Evolutionary conservation across 305 asterid genomes (phyloP), one percentile per base, ranked within the genome.

Genomic region (Fraxinus ornus): DNA sequence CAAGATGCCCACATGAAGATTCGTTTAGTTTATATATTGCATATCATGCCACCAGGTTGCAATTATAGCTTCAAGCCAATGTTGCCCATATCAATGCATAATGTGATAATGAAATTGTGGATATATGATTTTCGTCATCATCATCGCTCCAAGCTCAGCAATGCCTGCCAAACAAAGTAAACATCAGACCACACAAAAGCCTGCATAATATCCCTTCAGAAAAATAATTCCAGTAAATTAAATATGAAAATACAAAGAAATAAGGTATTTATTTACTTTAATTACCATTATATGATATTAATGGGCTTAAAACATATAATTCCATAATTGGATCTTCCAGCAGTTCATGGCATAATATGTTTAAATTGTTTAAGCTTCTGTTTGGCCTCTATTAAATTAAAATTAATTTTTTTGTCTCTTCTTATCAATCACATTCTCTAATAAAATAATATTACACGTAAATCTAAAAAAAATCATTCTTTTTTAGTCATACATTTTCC

Each of bases 111-210:
- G 71, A 62, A 22, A 62, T 19, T 62, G 32, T 19, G 7, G 13
- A 62, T 62, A 26, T 66, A 66, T 12, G 37, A 24, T 26, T 91
- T 5, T 32, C 0, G 35, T 32, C 6, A 32, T 94, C 98, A 97
- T 94, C 99, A 95, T 95, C 83, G 94, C 98, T 66, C 99, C 98
- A 52, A 95, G 87, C 88, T 93, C 98, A 28, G 98, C 98, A 85
- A 97, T 90, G 81, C 92, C 98, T 93, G 96, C 82, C 88, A 83
- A 89, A 85, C 26, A 76, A 68, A 49, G 75, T 80, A 57, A 86
- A 83, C 26, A 79, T 89, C 76, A 89, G 88, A 89, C 36, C 79
- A 83, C 10, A 44, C 60, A 87, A 79, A 73, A 66, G 79, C 80
- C 60, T 2, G 28, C 33, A 24, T 35, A 64, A 10, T 47, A 47